Evolutionary conservation across 139 green algal species (phyloP).

Genomic region (Pleodorina starrii): DNA sequence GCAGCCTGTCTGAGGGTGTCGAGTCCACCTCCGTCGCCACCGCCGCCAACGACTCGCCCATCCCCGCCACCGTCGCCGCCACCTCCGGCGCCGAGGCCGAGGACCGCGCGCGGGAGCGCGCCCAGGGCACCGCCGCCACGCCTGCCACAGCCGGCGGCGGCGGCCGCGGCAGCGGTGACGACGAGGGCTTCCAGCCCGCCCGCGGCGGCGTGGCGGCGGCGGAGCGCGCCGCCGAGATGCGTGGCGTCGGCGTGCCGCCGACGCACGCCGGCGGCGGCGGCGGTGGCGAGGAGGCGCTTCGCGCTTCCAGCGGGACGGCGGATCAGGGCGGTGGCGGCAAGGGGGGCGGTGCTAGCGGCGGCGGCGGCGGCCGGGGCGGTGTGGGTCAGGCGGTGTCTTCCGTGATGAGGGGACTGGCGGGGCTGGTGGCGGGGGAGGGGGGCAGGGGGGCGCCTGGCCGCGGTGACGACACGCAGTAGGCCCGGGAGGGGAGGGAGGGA

Average conservation of each 20-base stretch:
- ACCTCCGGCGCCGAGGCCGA: not conserved
- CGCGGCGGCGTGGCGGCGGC: not conserved
- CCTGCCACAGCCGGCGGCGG: not conserved
- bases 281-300: no score
- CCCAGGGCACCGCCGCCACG: no score
- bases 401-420: no score
- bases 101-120: not conserved
- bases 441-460: no score
- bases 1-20: not conserved
- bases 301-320: no score
- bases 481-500: no score
- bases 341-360: no score
- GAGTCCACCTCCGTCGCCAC: not conserved
- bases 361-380: no score
- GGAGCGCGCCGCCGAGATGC: not conserved
- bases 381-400: no score
- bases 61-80: not conserved
- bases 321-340: no score
- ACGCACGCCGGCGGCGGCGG: not conserved
- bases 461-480: no score
- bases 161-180: not conserved
- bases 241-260: not conserved
- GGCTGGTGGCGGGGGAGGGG: no score
- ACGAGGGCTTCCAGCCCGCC: not conserved
- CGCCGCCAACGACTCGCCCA: slow-evolving; percentile 28